Evolutionary conservation across 75 land plant species (phyloP).

Genomic region (Ceratopteris richardii): DNA sequence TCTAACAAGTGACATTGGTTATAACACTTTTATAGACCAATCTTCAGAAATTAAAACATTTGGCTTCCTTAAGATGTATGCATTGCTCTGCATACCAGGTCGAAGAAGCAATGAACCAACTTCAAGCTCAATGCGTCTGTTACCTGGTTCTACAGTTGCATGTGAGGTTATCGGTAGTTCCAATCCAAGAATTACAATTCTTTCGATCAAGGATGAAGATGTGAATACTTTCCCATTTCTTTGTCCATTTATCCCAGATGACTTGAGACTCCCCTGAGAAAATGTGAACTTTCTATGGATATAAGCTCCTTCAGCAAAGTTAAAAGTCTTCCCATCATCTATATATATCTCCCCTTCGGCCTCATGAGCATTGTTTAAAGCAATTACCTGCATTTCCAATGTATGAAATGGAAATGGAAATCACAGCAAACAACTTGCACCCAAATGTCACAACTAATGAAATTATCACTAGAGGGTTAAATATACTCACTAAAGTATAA

Average conservation of each 20-base stretch:
- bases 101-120: slow-evolving; percentile 56
- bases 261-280: slow-evolving; percentile 60
- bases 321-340: slow-evolving; percentile 93
- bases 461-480: no score
- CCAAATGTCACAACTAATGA: no score
- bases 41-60: slow-evolving; percentile 67
- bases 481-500: slow-evolving; percentile 85
- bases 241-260: slow-evolving; percentile 30
- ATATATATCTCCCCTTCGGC: slow-evolving; percentile 94
- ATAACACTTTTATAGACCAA: slow-evolving; percentile 75
- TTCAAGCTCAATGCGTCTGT: slow-evolving; percentile 51
- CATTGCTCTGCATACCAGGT: slow-evolving; percentile 26
- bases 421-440: no score
- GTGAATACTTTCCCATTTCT: slow-evolving; percentile 32
- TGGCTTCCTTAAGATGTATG: slow-evolving; percentile 64
- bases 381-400: slow-evolving; percentile 78
- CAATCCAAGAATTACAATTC: slow-evolving; percentile 70
- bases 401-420: no score
- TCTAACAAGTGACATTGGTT: neutral
- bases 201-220: slow-evolving; percentile 57
- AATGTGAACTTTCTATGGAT: slow-evolving; percentile 80
- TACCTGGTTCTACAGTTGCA: slow-evolving; percentile 61
- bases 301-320: slow-evolving; percentile 70
- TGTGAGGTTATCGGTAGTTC: slow-evolving; percentile 27
- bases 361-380: slow-evolving; percentile 64